Evolutionary conservation across 2,329 filamentous ascomycete genomes (phyloP).

Genomic region (Pezicula radicicola): DNA sequence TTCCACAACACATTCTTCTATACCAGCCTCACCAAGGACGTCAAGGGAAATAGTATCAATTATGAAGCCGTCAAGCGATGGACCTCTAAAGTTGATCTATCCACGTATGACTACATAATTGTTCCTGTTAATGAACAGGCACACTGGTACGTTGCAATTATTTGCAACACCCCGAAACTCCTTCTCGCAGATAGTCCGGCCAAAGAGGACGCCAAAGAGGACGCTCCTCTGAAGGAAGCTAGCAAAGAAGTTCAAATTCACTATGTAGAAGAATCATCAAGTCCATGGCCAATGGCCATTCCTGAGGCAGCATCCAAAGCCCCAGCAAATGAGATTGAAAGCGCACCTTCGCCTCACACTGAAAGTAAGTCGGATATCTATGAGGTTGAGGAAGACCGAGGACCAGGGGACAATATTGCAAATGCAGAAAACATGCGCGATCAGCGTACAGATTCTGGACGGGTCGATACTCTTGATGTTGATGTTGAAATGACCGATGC

Average conservation of each 20-base stretch:
- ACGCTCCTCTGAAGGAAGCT: neutral
- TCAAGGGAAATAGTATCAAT: constrained; percentile 63
- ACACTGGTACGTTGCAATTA: constrained; percentile 95
- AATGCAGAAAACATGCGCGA: neutral
- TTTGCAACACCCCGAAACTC: constrained; percentile 79
- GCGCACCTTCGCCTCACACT: too few relatives aligned
- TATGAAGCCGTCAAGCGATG: constrained; percentile 83
- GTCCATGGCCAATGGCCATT: neutral
- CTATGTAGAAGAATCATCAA: neutral
- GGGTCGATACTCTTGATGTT: neutral
- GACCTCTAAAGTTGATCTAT: constrained; percentile 83
- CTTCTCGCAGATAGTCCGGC: constrained; percentile 27
- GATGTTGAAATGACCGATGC: neutral
- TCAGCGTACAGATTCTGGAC: neutral
- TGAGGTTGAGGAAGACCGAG: too few relatives aligned
- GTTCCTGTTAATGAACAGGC: constrained; percentile 84
- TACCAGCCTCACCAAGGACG: constrained; percentile 63
- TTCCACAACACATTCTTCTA: constrained; percentile 96
- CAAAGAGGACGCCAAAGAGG: constrained; percentile 3
- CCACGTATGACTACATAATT: constrained; percentile 83
- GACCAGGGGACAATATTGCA: neutral
- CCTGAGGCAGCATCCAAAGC: neutral
- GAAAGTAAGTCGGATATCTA: too few relatives aligned
- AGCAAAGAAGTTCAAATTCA: neutral
- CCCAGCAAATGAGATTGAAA: too few relatives aligned